Evolutionary conservation across 2,329 filamentous ascomycete genomes (phyloP), one percentile per base, ranked within the genome.

Genomic region (Alternaria conjuncta): DNA sequence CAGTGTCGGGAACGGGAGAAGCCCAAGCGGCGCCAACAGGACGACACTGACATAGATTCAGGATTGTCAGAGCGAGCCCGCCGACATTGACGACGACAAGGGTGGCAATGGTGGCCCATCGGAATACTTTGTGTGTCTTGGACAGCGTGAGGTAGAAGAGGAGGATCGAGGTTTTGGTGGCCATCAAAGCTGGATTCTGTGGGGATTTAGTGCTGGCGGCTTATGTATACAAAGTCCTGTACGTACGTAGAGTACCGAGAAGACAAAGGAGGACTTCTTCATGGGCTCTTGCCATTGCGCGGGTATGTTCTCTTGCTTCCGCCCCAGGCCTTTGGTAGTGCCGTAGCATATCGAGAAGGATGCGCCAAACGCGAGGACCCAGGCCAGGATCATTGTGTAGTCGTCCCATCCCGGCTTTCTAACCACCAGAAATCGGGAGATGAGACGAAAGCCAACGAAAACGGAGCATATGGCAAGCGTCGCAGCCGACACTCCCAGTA

Each of bases 111-210:
- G 93, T 96, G n/a, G 90, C 89, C 80, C 91, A 88, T 63, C 91
- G 89, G 68, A 97, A 90, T 54, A 94, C 84, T 66, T 88, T 88
- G 69, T 96, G 89, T 63, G 93, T 92, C 72, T 90, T 91, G 25
- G 93, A 92, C 51, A 97, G 85, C 44, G 91, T 90, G 54, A 97
- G 85, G 81, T 96, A 97, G 80, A 97, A 97, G 57, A 96, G 86
- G 61, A 97, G 85, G 71, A 97, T 92, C n/a, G 93, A 96, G 0
- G 92, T 94, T 81, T 97, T 97, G 55, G 93, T 93, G 3, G 91
- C 89, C 92, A 97, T 96, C 60, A 97, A 84, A 4, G 92, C 91
- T 12, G 94, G 94, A 75, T 97, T 96, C 89, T 94, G 72, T n/a
- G 36, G 55, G 56, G 61, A 67, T 47, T 76, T 57, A 78, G 64